Percentiles rank a stretch among this genome's conserved stretches.
These are phyloP conservation scores for Fusarium sp. DNA, from an alignment of 2,329 filamentous ascomycete genomes.

Conservation along the genomic window DNA sequence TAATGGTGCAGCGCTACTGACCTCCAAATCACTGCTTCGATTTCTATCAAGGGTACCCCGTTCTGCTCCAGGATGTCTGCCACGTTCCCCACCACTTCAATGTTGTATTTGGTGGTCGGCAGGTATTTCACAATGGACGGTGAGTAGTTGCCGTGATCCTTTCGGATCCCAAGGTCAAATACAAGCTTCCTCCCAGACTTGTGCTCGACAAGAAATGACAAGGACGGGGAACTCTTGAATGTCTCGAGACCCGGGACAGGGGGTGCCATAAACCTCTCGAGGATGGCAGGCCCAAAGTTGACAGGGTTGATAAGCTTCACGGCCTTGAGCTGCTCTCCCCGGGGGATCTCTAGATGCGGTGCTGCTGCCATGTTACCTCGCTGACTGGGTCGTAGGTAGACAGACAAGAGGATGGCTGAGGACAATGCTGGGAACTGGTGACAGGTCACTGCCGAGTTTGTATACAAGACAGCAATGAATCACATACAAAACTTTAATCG, in stretches of 20 bases:
- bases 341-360: constrained; percentile 13
- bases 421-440: too few species aligned
- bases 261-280: constrained; percentile 52
- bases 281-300: constrained; percentile 52
- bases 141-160: constrained; percentile 44
- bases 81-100: constrained; percentile 41
- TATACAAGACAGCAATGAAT: too few species aligned
- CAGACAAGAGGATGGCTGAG: background rate
- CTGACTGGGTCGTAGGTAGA: too few species aligned
- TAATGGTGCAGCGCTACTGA: background rate
- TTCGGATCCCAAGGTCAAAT: constrained; percentile 46
- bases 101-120: constrained; percentile 42
- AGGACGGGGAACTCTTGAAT: constrained; percentile 43
- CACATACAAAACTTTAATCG: too few species aligned
- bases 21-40: constrained; percentile 41
- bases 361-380: background rate
- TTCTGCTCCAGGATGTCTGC: constrained; percentile 32
- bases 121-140: constrained; percentile 40
- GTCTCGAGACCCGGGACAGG: constrained; percentile 48
- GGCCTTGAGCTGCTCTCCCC: constrained; percentile 16
- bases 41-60: constrained; percentile 5
- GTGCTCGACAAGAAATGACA: constrained; percentile 46
- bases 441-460: too few species aligned
- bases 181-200: constrained; percentile 43
- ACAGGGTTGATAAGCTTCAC: constrained; percentile 51